Evolutionary conservation across 2,329 filamentous ascomycete genomes (phyloP).

Genomic region (Phaeosphaeriaceae sp.): DNA sequence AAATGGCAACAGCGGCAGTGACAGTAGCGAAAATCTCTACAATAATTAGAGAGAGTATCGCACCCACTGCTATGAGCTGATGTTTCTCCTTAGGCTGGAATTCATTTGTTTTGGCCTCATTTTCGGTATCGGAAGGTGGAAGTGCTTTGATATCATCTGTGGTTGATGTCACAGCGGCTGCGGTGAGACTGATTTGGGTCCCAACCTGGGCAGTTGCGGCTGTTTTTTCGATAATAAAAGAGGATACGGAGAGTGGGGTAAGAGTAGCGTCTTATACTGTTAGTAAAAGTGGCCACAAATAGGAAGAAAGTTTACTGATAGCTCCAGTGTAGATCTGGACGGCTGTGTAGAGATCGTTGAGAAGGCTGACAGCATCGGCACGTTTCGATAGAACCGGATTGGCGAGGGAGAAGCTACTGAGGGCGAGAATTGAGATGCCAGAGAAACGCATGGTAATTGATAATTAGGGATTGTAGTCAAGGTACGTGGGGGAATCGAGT

Average conservation of each 20-base stretch:
- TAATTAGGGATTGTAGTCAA: background rate
- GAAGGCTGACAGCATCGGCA: slow-evolving; percentile 17
- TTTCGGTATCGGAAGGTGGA: slow-evolving; percentile 7
- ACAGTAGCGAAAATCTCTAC: slow-evolving; percentile 28
- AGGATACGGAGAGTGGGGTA: slow-evolving; percentile 19
- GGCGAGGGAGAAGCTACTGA: slow-evolving; percentile 22
- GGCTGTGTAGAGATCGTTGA: slow-evolving; percentile 24
- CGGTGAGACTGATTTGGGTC: slow-evolving; percentile 21
- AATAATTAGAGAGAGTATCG: slow-evolving; percentile 22
- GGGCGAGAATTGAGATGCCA: slow-evolving; percentile 15
- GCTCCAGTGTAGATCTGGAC: slow-evolving; percentile 27
- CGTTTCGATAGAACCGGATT: slow-evolving; percentile 14
- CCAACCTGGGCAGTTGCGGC: slow-evolving; percentile 25
- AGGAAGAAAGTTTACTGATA: slow-evolving; percentile 13
- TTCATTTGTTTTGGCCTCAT: background rate
- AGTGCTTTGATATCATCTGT: slow-evolving; percentile 15
- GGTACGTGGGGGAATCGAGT: background rate
- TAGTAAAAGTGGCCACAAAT: background rate
- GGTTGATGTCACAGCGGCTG: slow-evolving; percentile 14
- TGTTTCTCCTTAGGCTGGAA: slow-evolving; percentile 12
- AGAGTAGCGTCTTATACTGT: slow-evolving; percentile 22
- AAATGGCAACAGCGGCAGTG: slow-evolving; percentile 19
- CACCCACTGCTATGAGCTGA: slow-evolving; percentile 14
- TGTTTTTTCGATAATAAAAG: slow-evolving; percentile 21
- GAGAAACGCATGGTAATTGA: slow-evolving; percentile 23